Conservation (phyloP, 2,329 filamentous ascomycete species). For the Raffaelea ambrosiae region DNA sequence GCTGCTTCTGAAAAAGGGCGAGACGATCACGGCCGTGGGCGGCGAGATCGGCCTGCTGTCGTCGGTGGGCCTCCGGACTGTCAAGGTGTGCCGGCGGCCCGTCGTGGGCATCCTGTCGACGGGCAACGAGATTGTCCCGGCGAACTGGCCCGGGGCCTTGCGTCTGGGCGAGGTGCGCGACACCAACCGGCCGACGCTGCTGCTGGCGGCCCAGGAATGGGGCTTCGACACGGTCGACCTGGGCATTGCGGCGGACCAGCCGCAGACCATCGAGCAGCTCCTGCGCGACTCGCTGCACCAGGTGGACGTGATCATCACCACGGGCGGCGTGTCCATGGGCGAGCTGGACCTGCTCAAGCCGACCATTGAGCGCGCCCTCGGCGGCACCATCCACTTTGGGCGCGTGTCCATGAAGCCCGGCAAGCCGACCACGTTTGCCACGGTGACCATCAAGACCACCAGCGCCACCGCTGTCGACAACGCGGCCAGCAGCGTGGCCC, state of each 20-base stretch:
- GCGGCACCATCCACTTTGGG: slow-evolving; percentile 92
- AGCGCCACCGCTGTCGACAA: not conserved
- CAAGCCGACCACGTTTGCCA: slow-evolving; percentile 95
- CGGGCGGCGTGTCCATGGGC: slow-evolving; percentile 94
- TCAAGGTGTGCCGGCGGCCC: slow-evolving; percentile 67
- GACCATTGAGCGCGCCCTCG: slow-evolving; percentile 81
- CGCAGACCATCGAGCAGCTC: slow-evolving; percentile 64
- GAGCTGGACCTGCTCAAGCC: slow-evolving; percentile 95
- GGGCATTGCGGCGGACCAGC: slow-evolving; percentile 71
- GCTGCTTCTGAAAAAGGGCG: slow-evolving; percentile 65
- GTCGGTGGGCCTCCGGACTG: slow-evolving; percentile 66
- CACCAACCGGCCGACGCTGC: slow-evolving; percentile 81
- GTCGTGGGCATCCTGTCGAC: slow-evolving; percentile 84
- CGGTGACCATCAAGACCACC: slow-evolving; percentile 53
- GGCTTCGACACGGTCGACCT: slow-evolving; percentile 77
- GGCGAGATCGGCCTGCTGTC: slow-evolving; percentile 88
- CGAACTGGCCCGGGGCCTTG: slow-evolving; percentile 44
- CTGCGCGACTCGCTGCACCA: slow-evolving; percentile 66
- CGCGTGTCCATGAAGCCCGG: slow-evolving; percentile 97
- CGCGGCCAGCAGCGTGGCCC: not conserved
- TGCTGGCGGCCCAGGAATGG: slow-evolving; percentile 65
- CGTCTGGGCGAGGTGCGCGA: slow-evolving; percentile 81
- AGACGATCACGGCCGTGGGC: slow-evolving; percentile 76
- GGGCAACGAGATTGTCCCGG: slow-evolving; percentile 81
- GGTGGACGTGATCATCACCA: slow-evolving; percentile 80